These are phyloP conservation scores for Pichia rugopelliculosa DNA, from an alignment of 805 yeast genomes.

Conservation along the genomic window DNA sequence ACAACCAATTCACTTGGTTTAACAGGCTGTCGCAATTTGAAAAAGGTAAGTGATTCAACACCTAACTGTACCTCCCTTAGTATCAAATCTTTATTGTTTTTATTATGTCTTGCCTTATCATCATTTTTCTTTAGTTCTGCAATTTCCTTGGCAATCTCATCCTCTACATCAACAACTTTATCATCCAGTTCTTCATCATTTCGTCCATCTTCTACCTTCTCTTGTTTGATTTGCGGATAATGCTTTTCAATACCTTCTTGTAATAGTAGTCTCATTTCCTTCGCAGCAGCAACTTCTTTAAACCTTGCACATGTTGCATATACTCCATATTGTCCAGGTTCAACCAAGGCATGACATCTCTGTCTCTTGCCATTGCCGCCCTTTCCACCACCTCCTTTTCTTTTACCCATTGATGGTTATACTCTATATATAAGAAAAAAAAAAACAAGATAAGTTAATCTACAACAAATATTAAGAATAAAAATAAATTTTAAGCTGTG, in stretches of 20 bases:
- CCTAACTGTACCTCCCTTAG: slow-evolving; percentile 56
- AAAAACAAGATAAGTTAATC: too few relatives aligned
- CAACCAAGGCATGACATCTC: slow-evolving; percentile 46
- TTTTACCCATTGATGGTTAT: slow-evolving; percentile 21
- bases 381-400: slow-evolving; percentile 12
- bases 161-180: slow-evolving; percentile 59
- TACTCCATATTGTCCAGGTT: slow-evolving; percentile 81
- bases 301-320: slow-evolving; percentile 85
- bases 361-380: slow-evolving; percentile 29
- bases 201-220: background rate
- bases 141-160: slow-evolving; percentile 65
- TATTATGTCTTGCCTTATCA: slow-evolving; percentile 26
- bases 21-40: slow-evolving; percentile 72
- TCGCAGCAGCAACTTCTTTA: slow-evolving; percentile 69
- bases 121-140: slow-evolving; percentile 40
- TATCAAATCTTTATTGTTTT: slow-evolving; percentile 36
- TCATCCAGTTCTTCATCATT: slow-evolving; percentile 17
- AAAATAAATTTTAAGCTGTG: too few relatives aligned
- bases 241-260: slow-evolving; percentile 44
- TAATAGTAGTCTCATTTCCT: slow-evolving; percentile 58
- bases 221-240: slow-evolving; percentile 31
- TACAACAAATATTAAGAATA: too few relatives aligned
- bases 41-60: slow-evolving; percentile 79
- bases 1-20: slow-evolving; percentile 69
- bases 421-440: too few relatives aligned